phyloP scores from a whole-genome alignment of 441 rosid species.

The Bruguiera hainesii region DNA sequence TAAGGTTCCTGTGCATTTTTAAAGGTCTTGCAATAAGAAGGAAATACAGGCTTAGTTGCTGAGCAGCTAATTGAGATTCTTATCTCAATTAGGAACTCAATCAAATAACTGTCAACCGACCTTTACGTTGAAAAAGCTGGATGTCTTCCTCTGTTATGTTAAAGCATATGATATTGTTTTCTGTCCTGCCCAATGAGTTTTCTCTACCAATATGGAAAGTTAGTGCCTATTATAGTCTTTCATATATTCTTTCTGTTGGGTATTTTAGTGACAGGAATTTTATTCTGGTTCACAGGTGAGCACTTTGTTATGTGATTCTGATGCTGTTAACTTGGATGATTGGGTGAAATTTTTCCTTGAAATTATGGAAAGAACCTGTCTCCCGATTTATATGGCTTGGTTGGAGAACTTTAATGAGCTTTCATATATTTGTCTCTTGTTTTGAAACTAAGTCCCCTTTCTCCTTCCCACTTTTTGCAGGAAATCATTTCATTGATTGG shows the following conservation, averaged over 20 bases:
- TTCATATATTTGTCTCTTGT: neutral
- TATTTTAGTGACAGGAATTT: conserved; percentile 21
- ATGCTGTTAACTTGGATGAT: conserved; percentile 36
- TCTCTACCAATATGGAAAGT: neutral
- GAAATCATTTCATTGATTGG: conserved; percentile 49
- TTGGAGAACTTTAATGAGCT: conserved; percentile 23
- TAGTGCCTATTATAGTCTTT: neutral
- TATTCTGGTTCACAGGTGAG: conserved; percentile 51
- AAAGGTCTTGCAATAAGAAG: neutral
- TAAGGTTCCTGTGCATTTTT: neutral
- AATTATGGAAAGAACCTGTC: conserved; percentile 49
- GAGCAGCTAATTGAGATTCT: no score
- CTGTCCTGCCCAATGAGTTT: neutral
- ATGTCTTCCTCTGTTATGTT: no score
- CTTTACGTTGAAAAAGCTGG: no score
- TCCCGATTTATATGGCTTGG: conserved; percentile 63
- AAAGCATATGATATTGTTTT: no score
- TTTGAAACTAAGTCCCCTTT: neutral
- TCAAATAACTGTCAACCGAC: no score
- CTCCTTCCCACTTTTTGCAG: conserved; percentile 34
- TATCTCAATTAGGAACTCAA: no score
- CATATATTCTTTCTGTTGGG: neutral
- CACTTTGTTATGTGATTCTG: conserved; percentile 26
- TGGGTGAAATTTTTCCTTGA: conserved; percentile 50
- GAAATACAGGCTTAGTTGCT: no score